Conservation (phyloP, 2,329 filamentous ascomycete genomes). For the Beauveria asiatica region DNA sequence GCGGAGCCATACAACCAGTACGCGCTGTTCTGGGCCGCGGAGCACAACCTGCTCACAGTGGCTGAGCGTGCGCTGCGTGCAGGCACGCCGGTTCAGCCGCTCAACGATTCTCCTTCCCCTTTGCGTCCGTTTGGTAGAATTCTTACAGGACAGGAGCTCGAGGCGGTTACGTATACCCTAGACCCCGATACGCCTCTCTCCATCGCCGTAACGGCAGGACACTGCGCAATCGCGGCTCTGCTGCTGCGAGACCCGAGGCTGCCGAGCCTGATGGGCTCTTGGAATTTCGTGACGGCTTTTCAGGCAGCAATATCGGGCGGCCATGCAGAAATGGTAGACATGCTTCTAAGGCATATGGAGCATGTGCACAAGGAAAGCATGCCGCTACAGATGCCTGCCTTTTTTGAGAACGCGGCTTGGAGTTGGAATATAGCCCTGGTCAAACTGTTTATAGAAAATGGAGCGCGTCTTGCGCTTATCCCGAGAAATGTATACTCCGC, state of each 20-base stretch:
- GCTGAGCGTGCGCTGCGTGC: background rate
- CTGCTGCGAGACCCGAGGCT: background rate
- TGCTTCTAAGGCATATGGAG: background rate
- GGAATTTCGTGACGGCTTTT: background rate
- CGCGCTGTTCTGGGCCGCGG: constrained; percentile 4
- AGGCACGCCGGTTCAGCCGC: background rate
- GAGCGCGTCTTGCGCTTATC: background rate
- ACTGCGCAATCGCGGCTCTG: background rate
- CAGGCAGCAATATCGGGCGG: fast-evolving
- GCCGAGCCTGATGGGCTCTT: too few relatives aligned
- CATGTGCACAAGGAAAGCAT: too few relatives aligned
- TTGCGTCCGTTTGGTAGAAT: background rate
- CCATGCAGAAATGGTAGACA: background rate
- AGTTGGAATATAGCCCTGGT: background rate
- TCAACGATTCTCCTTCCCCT: background rate
- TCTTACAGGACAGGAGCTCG: background rate
- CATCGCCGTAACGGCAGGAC: background rate
- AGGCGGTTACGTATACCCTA: background rate
- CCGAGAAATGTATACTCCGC: background rate
- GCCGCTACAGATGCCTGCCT: too few relatives aligned
- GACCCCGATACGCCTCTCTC: background rate
- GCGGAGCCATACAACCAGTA: constrained; percentile 2
- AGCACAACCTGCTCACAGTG: background rate
- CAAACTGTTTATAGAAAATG: background rate
- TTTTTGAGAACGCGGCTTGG: too few relatives aligned